Evolutionary conservation across 2,329 filamentous ascomycete genomes (phyloP), one percentile per base, ranked within the genome.

Genomic region (Teratosphaeria nubilosa): DNA sequence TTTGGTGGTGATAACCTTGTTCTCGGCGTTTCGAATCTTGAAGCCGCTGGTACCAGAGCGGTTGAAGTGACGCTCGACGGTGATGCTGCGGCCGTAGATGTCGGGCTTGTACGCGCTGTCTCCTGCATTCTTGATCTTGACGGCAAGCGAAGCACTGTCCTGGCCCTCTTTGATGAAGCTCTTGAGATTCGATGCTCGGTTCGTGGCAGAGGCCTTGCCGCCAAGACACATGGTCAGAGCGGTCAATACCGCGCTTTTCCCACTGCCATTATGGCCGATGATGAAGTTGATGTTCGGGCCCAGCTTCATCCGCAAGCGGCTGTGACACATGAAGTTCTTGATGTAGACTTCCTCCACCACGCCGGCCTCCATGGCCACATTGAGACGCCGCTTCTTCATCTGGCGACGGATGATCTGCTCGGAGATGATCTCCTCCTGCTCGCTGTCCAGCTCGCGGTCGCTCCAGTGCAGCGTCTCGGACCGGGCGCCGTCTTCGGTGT

Each of bases 201-300:
- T 97, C 3, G 94, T 97, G 16, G 89, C 84, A 57, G 90, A 90
- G 1, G 94, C 91, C 73, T 96, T 97, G 22, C 89, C 92, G 60
- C 94, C 94, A n/a, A 99, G 79, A 68, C 94, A 97, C 34, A 99
- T 80, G 0, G 91, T 96, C 63, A 99, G 83, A 4, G 91, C 94
- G 0, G 94, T 97, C 30, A 99, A 77, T 14, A 97, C 87, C 2
- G 94, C 94, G 72, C 94, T 99, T 77, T 99, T 99, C 37, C 94
- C 94, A 70, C 92, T 97, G 32, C 94, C 94, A 70, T 99, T 99
- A 72, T 96, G 91, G 16, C 94, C 94, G 57, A 96, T 91, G 61
- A 99, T 91, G 74, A 99, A 99, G 74, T 99, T 99, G 73, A 99
- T 95, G 41, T 96, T 78, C 0, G 94, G 94, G 0, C 94, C 94